Conservation (phyloP, 345 rosid species). For the Melastoma malabathricum region DNA sequence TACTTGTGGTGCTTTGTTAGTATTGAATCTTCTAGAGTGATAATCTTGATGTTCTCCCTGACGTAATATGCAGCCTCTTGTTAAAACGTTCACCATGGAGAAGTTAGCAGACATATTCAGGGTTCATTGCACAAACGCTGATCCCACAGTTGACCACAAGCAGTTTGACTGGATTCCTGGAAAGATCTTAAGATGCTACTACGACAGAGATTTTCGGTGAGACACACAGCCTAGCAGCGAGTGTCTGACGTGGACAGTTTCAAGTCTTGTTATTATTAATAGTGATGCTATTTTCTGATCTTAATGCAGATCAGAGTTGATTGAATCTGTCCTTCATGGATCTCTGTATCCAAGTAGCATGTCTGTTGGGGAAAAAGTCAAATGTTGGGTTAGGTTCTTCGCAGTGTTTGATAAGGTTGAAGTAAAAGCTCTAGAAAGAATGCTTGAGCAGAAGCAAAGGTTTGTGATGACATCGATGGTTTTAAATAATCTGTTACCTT, state of each 20-base stretch:
- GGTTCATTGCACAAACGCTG: constrained; percentile 41
- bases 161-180: constrained; percentile 96
- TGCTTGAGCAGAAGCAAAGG: constrained; percentile 97
- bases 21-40: constrained; percentile 8
- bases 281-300: constrained; percentile 3
- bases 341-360: constrained; percentile 56
- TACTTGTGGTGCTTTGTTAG: constrained; percentile 5
- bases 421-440: constrained; percentile 77
- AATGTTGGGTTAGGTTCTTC: constrained; percentile 69
- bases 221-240: neutral
- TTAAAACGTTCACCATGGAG: constrained; percentile 82
- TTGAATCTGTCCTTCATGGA: constrained; percentile 57
- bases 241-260: no score
- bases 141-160: constrained; percentile 26
- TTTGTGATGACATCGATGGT: constrained; percentile 8
- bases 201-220: constrained; percentile 92
- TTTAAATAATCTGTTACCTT: no score
- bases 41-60: constrained; percentile 9
- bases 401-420: constrained; percentile 77
- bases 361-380: constrained; percentile 51
- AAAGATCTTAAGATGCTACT: constrained; percentile 80
- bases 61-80: constrained; percentile 45
- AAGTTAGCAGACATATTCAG: constrained; percentile 71
- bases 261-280: no score
- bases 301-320: constrained; percentile 76